Evolutionary conservation across 2,329 filamentous ascomycete genomes (phyloP), one percentile per base, ranked within the genome.

Genomic region (Triangularia setosa): DNA sequence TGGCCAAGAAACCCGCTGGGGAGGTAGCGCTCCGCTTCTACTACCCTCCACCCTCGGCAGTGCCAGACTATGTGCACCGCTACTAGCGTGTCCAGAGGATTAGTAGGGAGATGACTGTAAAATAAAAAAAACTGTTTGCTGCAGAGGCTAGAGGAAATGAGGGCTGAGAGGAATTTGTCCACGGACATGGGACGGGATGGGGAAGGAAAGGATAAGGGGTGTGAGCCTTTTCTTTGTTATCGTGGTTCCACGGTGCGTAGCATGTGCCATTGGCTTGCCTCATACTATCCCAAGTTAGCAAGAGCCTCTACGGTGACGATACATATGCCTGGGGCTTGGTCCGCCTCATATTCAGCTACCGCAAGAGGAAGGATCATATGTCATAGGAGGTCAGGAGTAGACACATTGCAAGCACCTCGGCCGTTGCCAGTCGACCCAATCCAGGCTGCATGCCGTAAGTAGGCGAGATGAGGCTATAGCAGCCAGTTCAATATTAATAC

Each of bases 391-490:
- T 23, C 55, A 54, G 30, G 40, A 48, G 44, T 61, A 63, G 52
- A 28, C 54, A 40, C 21, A n/a, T 35, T 61, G 40, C 40, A 48
- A 3, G 11, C 40, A 23, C 40, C 63, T 27, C 25, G 58, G 61
- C 9, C 57, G 63, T 11, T 24, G 25, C 7, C 5, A 24, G 52
- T 24, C 3, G 21, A 27, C 52, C 52, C 25, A 55, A 55, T 55
- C 24, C 5, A 58, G 40, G 24, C 33, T 52, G 59, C 61, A 58
- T 60, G 55, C 25, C 30, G 53, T 28, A 24, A 23, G 52, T 28
- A 62, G 35, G 62, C 67, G 66, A 67, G 60, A 69, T 70, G 64
- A 70, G 62, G 61, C 60, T 65, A 68, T 68, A 68, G 27, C 18
- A 68, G 58, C 65, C 48, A 60, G 4, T 9, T 60, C 63, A 16